A percentile compares a stretch with the other conserved stretches of the same genome.
phyloP scores from a whole-genome alignment of 2,329 filamentous ascomycete genomes.

The Exophiala viscosa region DNA sequence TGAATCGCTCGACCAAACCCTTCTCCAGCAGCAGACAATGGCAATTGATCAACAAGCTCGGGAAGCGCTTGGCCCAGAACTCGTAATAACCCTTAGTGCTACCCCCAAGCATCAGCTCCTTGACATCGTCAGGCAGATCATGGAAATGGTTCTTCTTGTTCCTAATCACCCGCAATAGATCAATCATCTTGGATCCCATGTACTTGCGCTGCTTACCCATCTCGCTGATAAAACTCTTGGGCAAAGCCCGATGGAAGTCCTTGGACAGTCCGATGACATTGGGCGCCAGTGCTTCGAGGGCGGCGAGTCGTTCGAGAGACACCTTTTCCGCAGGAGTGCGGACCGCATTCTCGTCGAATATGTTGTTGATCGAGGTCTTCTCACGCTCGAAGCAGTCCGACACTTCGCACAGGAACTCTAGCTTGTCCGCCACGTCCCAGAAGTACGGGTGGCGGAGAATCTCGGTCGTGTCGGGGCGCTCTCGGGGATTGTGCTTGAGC shows the following conservation, averaged over 20 bases:
- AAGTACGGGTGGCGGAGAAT: conserved; percentile 96
- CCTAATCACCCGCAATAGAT: conserved; percentile 79
- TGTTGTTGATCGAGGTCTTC: conserved; percentile 38
- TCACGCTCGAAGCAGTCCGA: conserved; percentile 97
- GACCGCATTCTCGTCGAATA: conserved; percentile 23
- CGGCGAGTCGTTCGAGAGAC: conserved; percentile 38
- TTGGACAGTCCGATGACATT: conserved; percentile 40
- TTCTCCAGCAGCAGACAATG: conserved; percentile 70
- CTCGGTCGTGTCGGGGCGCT: conserved; percentile 67
- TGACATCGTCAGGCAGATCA: conserved; percentile 82
- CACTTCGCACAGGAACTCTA: conserved; percentile 91
- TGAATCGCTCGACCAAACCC: conserved; percentile 55
- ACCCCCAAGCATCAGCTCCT: conserved; percentile 55
- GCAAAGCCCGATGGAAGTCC: conserved; percentile 75
- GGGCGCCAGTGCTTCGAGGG: conserved; percentile 53
- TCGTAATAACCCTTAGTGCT: conserved; percentile 59
- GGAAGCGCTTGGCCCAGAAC: conserved; percentile 80
- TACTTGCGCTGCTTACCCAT: conserved; percentile 95
- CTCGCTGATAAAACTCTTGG: conserved; percentile 79
- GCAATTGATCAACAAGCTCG: conserved; percentile 71
- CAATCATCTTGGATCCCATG: conserved; percentile 75
- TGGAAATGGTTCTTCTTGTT: conserved; percentile 99
- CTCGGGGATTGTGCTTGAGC: conserved; percentile 63
- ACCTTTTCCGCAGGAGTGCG: conserved; percentile 21
- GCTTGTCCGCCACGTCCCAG: conserved; percentile 83